Base-by-base conservation (phyloP, 345 rosid genomes). In the Rhodamnia rubescens region DNA sequence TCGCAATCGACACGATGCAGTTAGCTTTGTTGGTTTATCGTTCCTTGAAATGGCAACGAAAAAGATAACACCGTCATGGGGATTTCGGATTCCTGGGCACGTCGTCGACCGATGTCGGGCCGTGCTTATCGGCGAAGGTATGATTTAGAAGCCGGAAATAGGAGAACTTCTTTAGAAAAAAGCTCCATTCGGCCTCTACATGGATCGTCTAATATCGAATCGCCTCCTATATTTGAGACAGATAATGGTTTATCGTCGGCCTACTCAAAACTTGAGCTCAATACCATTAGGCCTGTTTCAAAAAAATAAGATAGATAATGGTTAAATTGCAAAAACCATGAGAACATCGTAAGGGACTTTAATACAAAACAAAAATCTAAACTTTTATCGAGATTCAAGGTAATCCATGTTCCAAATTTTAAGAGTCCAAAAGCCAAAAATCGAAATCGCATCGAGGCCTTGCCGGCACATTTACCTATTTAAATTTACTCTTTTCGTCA, bases 401-500 rank as follows among this genome's bases (percentile, higher is more conserved):
- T 7, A 61, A 61, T 61, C 5, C 2, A 14, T 14, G 21, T 61
- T 27, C 14, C 74, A 7, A 27, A 0, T 27, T 61, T 53, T 27
- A 0, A 29, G 24, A 16, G 22, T 64, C 44, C 44, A 64, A 64
- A 52, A 16, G 22, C 42, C 7, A 32, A 32, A 64, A 8, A 64
- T 8, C 1, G 6, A 32, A 32, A 64, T 16, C 24, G 18, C 22
- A 32, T 16, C 0, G 1, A 64, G 29, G 32, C 40, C 36, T 9
- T 16, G 21, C 0, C 4, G 1, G 1, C 0, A 2, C 6, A 64
- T 32, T 1, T 0, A 0, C 16, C 1, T 32, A 32, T 16, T 29
- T 32, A 16, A 18, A 32, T 5, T 7, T 22, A 8, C 18, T 29
- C 6, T n/a, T 27, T 4, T 27, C 0, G 1, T 27, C 1, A 27